Evolutionary conservation across 179 eudicot species (phyloP), one percentile per base, ranked within the genome.

Genomic region (Camellia oleifera): DNA sequence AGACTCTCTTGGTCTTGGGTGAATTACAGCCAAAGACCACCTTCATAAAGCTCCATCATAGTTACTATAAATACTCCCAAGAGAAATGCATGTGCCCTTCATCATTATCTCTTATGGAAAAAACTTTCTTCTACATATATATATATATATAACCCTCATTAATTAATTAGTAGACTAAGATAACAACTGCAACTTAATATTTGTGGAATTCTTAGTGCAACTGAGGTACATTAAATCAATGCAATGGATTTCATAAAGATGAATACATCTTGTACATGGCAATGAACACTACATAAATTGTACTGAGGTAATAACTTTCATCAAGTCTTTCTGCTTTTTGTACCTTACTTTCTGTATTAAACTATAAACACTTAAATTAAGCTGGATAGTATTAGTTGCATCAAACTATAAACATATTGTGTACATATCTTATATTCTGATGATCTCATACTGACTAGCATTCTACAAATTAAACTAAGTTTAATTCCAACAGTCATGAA

Each of bases 41-140:
- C 69, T 80, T 66, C 53, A 53, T 58, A 67, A 26, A 82, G 56
- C 81, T 76, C 52, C 68, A 77, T 74, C 74, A 73, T 69, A 77
- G 67, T 46, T 77, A 32, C 75, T 74, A 80, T 62, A 62, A 66
- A 63, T 75, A 76, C 81, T 40, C 15, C 44, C 75, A 66, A 70
- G 67, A 76, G 44, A 66, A 79, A 57, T 81, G 46, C 82, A 83
- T 78, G 79, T 81, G 84, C 69, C 60, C 64, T 69, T 69, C 83
- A 85, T 83, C 78, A 85, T 81, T 32, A 32, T 32, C 40, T 63
- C 74, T 76, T 18, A 64, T 10, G 11, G 53, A 13, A 26, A 32
- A 66, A 18, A 18, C 56, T 81, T 57, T 77, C 52, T 66, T 80
- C 52, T 76, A 17, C 58, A 78, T 53, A 78, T 32, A 48, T 48